These are phyloP conservation scores for Cucurbita pepo DNA, from an alignment of 306 rosid species.

Conservation along the genomic window DNA sequence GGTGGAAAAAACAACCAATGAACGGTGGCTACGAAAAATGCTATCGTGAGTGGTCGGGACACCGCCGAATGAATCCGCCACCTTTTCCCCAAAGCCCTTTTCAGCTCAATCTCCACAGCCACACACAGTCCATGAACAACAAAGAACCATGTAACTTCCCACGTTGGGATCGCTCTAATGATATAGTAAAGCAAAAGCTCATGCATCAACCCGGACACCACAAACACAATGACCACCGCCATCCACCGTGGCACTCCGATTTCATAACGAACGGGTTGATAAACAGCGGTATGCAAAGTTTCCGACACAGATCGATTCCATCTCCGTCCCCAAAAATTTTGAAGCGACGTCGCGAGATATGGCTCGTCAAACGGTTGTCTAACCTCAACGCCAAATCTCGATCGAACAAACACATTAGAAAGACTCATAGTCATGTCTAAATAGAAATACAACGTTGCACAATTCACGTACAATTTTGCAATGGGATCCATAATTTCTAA, in stretches of 20 bases:
- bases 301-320: conserved; percentile 17
- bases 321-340: conserved; percentile 20
- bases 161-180: conserved; percentile 10
- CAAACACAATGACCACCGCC: not conserved
- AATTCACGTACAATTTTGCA: not conserved
- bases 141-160: conserved; percentile 19
- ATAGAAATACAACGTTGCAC: conserved; percentile 2
- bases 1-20: conserved; percentile 20
- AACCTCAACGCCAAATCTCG: conserved; percentile 6
- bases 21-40: conserved; percentile 5
- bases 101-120: conserved; percentile 9
- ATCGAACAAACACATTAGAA: conserved; percentile 1
- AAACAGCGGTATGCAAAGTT: conserved; percentile 1
- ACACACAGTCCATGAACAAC: conserved; percentile 16
- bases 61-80: conserved; percentile 5
- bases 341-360: conserved; percentile 18
- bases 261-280: conserved; percentile 8
- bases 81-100: not conserved
- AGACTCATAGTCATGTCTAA: conserved; percentile 10
- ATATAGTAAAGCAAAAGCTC: conserved; percentile 10
- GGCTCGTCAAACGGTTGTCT: conserved; percentile 16
- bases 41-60: not conserved
- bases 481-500: not conserved
- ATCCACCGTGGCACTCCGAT: not conserved
- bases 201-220: conserved; percentile 23